These are phyloP conservation scores for Xenosphaeropsis pyriputrescens DNA, from an alignment of 2,329 filamentous ascomycete species.

Conservation along the genomic window DNA sequence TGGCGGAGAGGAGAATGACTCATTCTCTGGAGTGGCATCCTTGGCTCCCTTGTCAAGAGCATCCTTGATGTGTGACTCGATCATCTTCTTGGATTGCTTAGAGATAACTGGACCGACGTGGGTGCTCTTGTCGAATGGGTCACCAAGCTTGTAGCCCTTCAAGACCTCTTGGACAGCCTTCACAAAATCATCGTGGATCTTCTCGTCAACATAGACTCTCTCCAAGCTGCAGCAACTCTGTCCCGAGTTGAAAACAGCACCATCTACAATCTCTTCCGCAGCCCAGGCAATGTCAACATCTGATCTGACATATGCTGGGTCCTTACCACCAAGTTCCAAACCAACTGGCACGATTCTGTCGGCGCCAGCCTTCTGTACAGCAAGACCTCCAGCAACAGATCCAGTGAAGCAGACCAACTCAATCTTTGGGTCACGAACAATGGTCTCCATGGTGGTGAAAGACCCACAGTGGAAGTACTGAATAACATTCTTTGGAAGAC, in stretches of 20 bases:
- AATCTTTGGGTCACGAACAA: slow-evolving; percentile 65
- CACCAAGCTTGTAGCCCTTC: slow-evolving; percentile 71
- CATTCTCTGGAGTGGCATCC: slow-evolving; percentile 71
- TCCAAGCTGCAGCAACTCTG: slow-evolving; percentile 94
- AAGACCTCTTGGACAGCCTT: slow-evolving; percentile 68
- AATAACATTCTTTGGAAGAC: slow-evolving; percentile 69
- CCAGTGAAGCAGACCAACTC: slow-evolving; percentile 85
- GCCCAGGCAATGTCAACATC: slow-evolving; percentile 88
- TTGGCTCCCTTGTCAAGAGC: slow-evolving; percentile 72
- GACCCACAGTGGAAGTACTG: slow-evolving; percentile 89
- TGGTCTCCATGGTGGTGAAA: slow-evolving; percentile 57
- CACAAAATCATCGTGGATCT: slow-evolving; percentile 72
- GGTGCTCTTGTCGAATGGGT: slow-evolving; percentile 65
- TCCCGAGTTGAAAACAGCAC: slow-evolving; percentile 95
- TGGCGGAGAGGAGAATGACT: slow-evolving; percentile 58
- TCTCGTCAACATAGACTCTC: slow-evolving; percentile 78
- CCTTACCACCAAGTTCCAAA: slow-evolving; percentile 86
- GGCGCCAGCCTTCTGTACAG: slow-evolving; percentile 72
- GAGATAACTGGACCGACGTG: slow-evolving; percentile 85
- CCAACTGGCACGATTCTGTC: slow-evolving; percentile 77
- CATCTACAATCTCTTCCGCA: slow-evolving; percentile 88
- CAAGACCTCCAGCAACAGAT: slow-evolving; percentile 74
- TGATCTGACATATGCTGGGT: slow-evolving; percentile 74
- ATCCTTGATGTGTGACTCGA: slow-evolving; percentile 68
- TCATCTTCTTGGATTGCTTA: slow-evolving; percentile 59